Conservation (phyloP, 192 early-diverging fungal genomes). For the Geosiphon pyriformis region DNA sequence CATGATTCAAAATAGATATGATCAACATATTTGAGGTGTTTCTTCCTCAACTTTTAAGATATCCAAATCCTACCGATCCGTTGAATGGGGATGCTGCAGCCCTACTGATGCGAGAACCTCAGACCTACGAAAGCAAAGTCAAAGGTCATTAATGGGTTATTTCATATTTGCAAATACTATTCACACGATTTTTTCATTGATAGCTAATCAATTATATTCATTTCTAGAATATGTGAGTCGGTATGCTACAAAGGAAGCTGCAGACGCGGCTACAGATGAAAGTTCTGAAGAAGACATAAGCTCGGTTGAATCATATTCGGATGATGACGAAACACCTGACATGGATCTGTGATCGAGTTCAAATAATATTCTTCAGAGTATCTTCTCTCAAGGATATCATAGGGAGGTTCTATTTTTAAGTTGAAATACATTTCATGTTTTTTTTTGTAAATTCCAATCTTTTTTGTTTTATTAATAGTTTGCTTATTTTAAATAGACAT, state of each 20-base stretch:
- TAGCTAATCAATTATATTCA: not conserved
- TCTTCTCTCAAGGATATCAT: no score
- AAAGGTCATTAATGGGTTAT: conserved; percentile 53
- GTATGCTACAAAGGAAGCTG: conserved; percentile 83
- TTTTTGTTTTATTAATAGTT: no score
- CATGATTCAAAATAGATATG: conserved; percentile 66
- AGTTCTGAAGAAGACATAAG: conserved; percentile 71
- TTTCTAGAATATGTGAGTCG: conserved; percentile 71
- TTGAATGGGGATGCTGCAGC: conserved; percentile 99
- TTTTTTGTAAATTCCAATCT: no score
- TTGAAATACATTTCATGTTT: no score
- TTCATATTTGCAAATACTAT: conserved; percentile 1
- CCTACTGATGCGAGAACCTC: conserved; percentile 89
- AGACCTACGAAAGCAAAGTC: conserved; percentile 88
- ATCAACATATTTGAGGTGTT: conserved; percentile 99
- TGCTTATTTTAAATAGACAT: no score
- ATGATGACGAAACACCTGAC: conserved; percentile 74
- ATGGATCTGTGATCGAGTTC: conserved; percentile 82
- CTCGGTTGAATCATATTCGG: conserved; percentile 72
- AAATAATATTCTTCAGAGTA: no score
- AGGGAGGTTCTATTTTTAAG: no score
- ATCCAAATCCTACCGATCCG: conserved; percentile 99
- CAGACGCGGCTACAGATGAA: conserved; percentile 68
- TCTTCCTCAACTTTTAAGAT: conserved; percentile 93
- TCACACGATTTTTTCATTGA: not conserved